Conservation (phyloP, 2,329 filamentous ascomycete species). For the Intubia oerlemansii region DNA sequence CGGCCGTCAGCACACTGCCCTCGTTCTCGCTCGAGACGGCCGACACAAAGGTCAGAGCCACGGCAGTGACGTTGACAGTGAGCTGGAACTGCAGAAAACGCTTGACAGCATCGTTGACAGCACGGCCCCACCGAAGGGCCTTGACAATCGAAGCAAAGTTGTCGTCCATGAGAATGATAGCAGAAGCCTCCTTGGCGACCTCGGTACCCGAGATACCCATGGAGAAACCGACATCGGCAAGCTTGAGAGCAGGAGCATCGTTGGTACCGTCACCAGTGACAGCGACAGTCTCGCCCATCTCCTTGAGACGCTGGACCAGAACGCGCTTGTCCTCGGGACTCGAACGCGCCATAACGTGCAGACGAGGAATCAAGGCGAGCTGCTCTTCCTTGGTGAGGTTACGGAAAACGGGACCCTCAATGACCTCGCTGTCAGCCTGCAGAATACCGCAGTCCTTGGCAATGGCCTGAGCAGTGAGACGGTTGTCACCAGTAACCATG, state of each 20-base stretch:
- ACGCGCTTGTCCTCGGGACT: slow-evolving; percentile 61
- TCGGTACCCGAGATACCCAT: slow-evolving; percentile 74
- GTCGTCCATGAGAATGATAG: slow-evolving; percentile 74
- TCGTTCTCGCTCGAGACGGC: slow-evolving; percentile 52
- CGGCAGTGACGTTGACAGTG: slow-evolving; percentile 81
- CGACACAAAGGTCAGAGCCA: slow-evolving; percentile 70
- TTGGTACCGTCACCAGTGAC: slow-evolving; percentile 74
- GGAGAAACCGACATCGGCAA: slow-evolving; percentile 65
- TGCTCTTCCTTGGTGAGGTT: slow-evolving; percentile 46
- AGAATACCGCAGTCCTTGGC: slow-evolving; percentile 61
- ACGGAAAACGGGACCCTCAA: slow-evolving; percentile 62
- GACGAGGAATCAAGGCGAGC: slow-evolving; percentile 41
- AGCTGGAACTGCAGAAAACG: slow-evolving; percentile 60
- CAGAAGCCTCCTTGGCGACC: slow-evolving; percentile 67
- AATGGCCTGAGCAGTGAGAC: slow-evolving; percentile 58
- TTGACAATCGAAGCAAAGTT: slow-evolving; percentile 77
- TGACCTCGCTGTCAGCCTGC: slow-evolving; percentile 42
- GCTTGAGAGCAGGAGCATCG: slow-evolving; percentile 61
- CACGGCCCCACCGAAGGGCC: slow-evolving; percentile 60
- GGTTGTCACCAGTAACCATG: slow-evolving; percentile 76
- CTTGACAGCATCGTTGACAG: slow-evolving; percentile 59
- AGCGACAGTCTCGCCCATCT: slow-evolving; percentile 55
- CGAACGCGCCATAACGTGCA: slow-evolving; percentile 53
- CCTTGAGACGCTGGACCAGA: slow-evolving; percentile 49
- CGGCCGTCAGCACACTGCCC: slow-evolving; percentile 60